Evolutionary conservation across 305 asterid genomes (phyloP).

Genomic region (Salvia sclarea): DNA sequence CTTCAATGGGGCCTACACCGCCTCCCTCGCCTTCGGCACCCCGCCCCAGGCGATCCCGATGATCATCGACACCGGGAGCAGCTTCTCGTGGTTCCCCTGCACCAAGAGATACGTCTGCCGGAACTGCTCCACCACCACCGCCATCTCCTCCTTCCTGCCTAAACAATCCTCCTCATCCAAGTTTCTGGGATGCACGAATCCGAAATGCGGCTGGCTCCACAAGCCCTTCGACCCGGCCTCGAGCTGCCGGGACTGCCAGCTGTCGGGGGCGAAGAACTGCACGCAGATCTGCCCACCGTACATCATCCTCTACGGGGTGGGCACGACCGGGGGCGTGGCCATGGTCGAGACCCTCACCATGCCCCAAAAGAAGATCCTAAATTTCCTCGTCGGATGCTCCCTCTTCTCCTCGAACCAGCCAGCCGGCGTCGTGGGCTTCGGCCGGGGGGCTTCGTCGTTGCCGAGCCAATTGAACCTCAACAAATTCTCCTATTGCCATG

Average conservation of each 20-base stretch:
- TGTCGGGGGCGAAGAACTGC: conserved; percentile 46
- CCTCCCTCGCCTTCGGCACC: conserved; percentile 77
- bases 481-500: conserved; percentile 74
- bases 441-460: conserved; percentile 64
- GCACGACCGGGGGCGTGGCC: conserved; percentile 75
- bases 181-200: conserved; percentile 66
- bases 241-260: conserved; percentile 52
- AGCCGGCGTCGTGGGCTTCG: conserved; percentile 85
- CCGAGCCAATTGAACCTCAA: conserved; percentile 66
- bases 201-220: conserved; percentile 83
- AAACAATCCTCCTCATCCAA: conserved; percentile 66
- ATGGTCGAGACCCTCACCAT: conserved; percentile 61
- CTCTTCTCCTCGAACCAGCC: conserved; percentile 67
- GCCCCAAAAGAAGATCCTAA: conserved; percentile 37
- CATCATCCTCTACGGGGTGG: conserved; percentile 64
- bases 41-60: conserved; percentile 73
- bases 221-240: conserved; percentile 40
- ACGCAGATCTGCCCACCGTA: conserved; percentile 78
- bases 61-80: conserved; percentile 84
- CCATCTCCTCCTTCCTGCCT: conserved; percentile 60
- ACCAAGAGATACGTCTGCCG: conserved; percentile 61
- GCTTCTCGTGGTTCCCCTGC: conserved; percentile 88
- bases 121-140: conserved; percentile 43
- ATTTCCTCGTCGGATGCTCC: conserved; percentile 81
- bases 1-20: conserved; percentile 74